Base-by-base conservation (phyloP, 805 yeast genomes). In the Maudiozyma turicensis region DNA sequence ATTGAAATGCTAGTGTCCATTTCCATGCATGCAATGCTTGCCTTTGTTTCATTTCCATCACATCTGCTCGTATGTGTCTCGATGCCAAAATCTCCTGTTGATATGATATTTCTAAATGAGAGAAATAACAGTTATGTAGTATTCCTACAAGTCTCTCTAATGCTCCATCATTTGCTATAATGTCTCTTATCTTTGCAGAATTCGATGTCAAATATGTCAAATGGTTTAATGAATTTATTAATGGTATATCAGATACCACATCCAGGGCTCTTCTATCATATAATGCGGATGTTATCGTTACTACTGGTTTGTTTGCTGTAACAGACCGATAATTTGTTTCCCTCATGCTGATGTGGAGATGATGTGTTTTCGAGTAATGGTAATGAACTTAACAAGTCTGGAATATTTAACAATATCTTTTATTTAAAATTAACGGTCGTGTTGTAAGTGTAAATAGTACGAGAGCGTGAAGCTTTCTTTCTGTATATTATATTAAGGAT, bases 1-100 rank as follows among this genome's bases (percentile, higher is more conserved):
- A 90, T 70, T 91, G 99, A 61, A 93, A 81, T 0, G 97, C 86
- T 48, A 91, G 70, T 6, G 95, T 86, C 99, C 99, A 91, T 69
- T 91, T 91, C 96, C 96, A 91, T 0, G 95, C 90, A n/a, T 84
- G 73, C 54, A 87, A 72, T 29, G 81, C 75, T 42, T 61, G 55
- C 48, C 56, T 55, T 50, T 70, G 69, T 54, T 63, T 70, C 51
- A 64, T 60, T 42, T 58, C 54, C 29, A 67, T 54, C 35, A 59
- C 50, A 35, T 35, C 33, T n/a, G 46, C 26, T 13, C 46, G 46
- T 26, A 35, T 26, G 10, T 44, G 31, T 2, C 11, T 28, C 6
- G 26, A 10, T 11, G 11, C 11, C 3, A 13, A 13, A 28, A 26
- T 20, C n/a, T 13, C 14, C 5, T 34, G 7, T 5, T 32, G 37